Evolutionary conservation across 805 yeast genomes (phyloP).

Genomic region (Saccharomycopsis javanensis): DNA sequence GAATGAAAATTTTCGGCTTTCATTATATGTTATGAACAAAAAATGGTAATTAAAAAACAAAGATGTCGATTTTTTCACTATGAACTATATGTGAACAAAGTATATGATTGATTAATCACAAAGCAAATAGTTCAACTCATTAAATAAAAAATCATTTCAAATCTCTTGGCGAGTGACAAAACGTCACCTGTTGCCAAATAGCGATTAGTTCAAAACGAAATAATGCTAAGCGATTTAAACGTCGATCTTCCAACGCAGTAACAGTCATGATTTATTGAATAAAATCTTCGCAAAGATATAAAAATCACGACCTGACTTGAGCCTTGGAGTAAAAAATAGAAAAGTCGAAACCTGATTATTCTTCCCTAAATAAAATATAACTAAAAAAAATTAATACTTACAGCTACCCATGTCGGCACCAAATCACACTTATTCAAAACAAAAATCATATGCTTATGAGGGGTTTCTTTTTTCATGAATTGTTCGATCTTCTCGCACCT

Average conservation of each 20-base stretch:
- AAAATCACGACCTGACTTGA: conserved; percentile 66
- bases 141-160: conserved; percentile 30
- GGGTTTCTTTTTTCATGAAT: conserved; percentile 84
- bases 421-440: conserved; percentile 96
- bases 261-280: conserved; percentile 69
- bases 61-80: conserved; percentile 19
- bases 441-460: conserved; percentile 91
- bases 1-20: background rate
- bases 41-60: conserved; percentile 4
- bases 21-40: conserved; percentile 2
- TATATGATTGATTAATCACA: background rate
- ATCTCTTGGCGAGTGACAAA: conserved; percentile 26
- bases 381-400: conserved; percentile 47
- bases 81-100: conserved; percentile 7
- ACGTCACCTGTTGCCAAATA: conserved; percentile 15
- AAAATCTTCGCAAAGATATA: background rate
- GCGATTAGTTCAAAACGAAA: conserved; percentile 40
- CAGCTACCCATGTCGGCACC: conserved; percentile 99
- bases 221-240: conserved; percentile 40
- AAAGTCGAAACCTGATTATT: conserved; percentile 11
- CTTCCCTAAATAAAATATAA: background rate
- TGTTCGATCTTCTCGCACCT: conserved; percentile 90
- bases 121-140: conserved; percentile 38
- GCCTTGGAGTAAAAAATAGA: conserved; percentile 50
- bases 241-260: conserved; percentile 93